Base-by-base conservation (phyloP, 257 asterid genomes). In the Cordia subcordata region DNA sequence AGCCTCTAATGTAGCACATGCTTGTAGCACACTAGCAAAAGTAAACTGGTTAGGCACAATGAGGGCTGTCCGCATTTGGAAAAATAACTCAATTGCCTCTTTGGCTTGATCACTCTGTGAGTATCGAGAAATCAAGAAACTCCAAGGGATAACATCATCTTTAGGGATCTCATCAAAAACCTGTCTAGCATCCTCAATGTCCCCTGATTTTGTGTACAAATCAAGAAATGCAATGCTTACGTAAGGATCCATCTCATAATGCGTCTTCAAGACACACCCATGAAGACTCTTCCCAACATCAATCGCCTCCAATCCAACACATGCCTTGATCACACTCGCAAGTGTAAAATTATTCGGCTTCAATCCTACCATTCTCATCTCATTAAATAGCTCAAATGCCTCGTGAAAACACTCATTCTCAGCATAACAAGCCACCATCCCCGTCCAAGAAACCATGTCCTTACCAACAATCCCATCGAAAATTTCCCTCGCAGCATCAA, bases 371-470 rank as follows among this genome's bases (percentile, higher is more conserved):
- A 55, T 45, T 73, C 84, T 76, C 98, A 88, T 91, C 53, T 70
- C 75, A 55, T 68, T 64, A 70, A 84, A 88, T 18, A 84, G 66
- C 19, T 49, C 44, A 54, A 88, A 23, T 5, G 98, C 85, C 52
- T 84, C 95, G 20, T 50, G 61, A 53, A 70, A 88, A 64, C 81
- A 71, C 44, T 78, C 86, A 62, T 88, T 91, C 60, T 85, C 93
- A 15, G 93, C 88, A 68, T 75, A 82, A 58, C 96, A 85, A 66
- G 88, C 74, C 50, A 85, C 83, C 94, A 91, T 85, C 46, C 96
- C 96, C 0, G 95, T 82, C 96, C 96, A 88, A 33, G 81, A 79
- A 56, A 91, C 91, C 91, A 91, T 85, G 72, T 91, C 96, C 77
- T 71, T 86, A 32, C 45, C 61, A 38, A 75, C 52, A 72, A 88